Conservation (phyloP, 768 basidiomycete species). For the Collybiopsis luxurians region DNA sequence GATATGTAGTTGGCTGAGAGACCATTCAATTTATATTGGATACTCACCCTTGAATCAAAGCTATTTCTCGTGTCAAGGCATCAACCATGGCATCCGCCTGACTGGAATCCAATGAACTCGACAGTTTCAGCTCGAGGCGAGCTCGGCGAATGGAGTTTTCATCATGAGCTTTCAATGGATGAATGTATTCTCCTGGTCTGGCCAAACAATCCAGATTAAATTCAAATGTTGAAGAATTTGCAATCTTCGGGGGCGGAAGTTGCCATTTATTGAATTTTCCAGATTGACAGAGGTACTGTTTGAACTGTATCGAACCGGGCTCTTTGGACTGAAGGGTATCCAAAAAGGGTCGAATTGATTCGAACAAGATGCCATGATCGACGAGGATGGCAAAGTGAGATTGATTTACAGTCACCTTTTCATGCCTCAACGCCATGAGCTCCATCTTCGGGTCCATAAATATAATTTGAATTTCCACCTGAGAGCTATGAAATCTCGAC, state of each 20-base stretch:
- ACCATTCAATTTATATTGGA: neutral
- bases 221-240: constrained; percentile 49
- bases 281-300: constrained; percentile 42
- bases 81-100: constrained; percentile 71
- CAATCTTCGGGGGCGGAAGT: constrained; percentile 54
- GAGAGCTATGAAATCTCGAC: constrained; percentile 27
- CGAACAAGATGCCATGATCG: constrained; percentile 66
- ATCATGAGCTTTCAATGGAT: constrained; percentile 38
- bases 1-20: constrained; percentile 3
- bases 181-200: constrained; percentile 31
- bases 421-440: constrained; percentile 36
- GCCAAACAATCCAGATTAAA: constrained; percentile 58
- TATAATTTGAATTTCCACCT: constrained; percentile 45
- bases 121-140: constrained; percentile 37
- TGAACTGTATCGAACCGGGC: constrained; percentile 57
- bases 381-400: constrained; percentile 38
- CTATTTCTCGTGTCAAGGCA: constrained; percentile 54
- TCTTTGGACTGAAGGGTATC: constrained; percentile 51
- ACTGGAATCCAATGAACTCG: constrained; percentile 63
- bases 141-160: constrained; percentile 44
- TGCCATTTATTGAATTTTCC: constrained; percentile 28
- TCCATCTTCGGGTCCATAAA: constrained; percentile 66
- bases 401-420: constrained; percentile 14
- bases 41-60: constrained; percentile 70
- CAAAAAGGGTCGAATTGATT: constrained; percentile 66